Percentiles rank a stretch among this genome's conserved stretches.
Evolutionary conservation across 441 rosid genomes (phyloP).

Genomic region (Pelargonium myrrhifolium): DNA sequence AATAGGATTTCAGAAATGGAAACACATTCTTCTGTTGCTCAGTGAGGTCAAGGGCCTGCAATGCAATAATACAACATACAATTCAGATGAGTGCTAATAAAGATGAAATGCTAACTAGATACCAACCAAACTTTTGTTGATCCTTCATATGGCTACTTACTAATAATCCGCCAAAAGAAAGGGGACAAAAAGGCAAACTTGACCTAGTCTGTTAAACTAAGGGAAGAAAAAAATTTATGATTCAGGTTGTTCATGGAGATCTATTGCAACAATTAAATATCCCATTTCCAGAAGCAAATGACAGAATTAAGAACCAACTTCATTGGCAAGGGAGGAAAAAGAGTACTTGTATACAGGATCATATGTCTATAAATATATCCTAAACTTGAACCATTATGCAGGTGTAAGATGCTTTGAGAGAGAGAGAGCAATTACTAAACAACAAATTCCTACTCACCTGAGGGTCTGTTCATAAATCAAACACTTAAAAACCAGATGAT

Average conservation of each 20-base stretch:
- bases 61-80: constrained; percentile 10
- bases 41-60: constrained; percentile 19
- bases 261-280: background rate
- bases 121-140: constrained; percentile 3
- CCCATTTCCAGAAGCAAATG: constrained; percentile 1
- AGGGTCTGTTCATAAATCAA: background rate
- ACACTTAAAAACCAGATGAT: constrained; percentile 1
- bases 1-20: constrained; percentile 8
- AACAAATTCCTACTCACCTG: background rate
- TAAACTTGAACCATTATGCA: background rate
- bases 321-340: background rate
- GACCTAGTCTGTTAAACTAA: background rate
- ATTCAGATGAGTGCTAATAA: constrained; percentile 14
- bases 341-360: background rate
- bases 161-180: background rate
- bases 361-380: background rate
- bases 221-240: background rate
- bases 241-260: background rate
- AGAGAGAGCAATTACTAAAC: constrained; percentile 3
- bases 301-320: background rate
- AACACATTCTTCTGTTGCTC: constrained; percentile 14
- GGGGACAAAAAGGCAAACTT: background rate
- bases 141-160: constrained; percentile 6
- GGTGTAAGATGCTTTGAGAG: constrained; percentile 1
- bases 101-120: constrained; percentile 8